Evolutionary conservation across 495 filamentous ascomycete species (phyloP).

Genomic region (Ramalina peruviana): DNA sequence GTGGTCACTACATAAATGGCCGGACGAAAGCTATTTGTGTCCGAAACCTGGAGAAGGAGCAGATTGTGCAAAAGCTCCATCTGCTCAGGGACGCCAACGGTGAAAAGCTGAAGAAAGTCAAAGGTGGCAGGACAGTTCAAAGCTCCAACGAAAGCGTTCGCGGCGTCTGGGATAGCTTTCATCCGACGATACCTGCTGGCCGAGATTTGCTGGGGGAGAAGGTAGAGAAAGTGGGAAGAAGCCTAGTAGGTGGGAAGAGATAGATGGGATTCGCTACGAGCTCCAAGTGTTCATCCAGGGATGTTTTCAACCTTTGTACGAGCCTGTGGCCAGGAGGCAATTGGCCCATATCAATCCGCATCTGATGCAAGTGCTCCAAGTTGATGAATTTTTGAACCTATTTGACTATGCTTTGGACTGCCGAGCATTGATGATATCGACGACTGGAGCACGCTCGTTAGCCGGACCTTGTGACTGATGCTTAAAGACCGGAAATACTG

Average conservation of each 20-base stretch:
- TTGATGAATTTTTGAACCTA: no score
- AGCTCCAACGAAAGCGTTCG: slow-evolving; percentile 86
- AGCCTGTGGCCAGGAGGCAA: background rate
- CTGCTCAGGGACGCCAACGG: slow-evolving; percentile 73
- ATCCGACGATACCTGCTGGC: slow-evolving; percentile 23
- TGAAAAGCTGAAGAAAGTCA: slow-evolving; percentile 65
- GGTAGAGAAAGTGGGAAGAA: background rate
- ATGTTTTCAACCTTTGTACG: background rate
- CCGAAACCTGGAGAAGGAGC: slow-evolving; percentile 63
- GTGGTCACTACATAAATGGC: slow-evolving; percentile 83
- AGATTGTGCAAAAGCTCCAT: slow-evolving; percentile 69
- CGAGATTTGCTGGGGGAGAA: slow-evolving; percentile 5
- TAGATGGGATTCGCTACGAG: background rate
- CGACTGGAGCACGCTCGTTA: slow-evolving; percentile 28
- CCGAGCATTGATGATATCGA: slow-evolving; percentile 51
- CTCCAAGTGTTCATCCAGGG: background rate
- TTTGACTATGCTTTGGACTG: background rate
- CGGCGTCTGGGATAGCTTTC: slow-evolving; percentile 89
- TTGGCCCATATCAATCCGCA: background rate
- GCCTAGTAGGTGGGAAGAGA: background rate
- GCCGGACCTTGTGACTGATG: slow-evolving; percentile 6
- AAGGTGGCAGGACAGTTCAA: slow-evolving; percentile 55
- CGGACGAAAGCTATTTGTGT: slow-evolving; percentile 77
- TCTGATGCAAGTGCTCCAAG: background rate
- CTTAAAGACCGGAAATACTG: slow-evolving; percentile 27